phyloP scores from a whole-genome alignment of 2,329 filamentous ascomycete genomes.

The Diaporthe aspalathi region DNA sequence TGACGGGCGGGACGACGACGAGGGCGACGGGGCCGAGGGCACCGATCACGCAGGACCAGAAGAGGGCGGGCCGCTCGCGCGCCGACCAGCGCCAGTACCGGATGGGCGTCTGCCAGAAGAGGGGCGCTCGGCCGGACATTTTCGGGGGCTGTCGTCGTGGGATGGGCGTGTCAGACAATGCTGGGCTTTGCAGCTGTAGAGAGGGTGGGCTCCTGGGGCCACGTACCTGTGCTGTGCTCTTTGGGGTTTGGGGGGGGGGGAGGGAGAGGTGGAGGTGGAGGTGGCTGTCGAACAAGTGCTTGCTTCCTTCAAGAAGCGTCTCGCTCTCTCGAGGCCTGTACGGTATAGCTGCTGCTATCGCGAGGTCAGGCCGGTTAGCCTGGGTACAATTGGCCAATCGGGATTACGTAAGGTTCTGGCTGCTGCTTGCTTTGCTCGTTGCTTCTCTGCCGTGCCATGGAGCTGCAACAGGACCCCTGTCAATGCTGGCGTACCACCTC shows the following conservation, averaged over 20 bases:
- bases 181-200: neutral
- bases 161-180: neutral
- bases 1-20: constrained; percentile 78
- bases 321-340: neutral
- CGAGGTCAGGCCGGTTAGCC: constrained; percentile 33
- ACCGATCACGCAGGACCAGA: constrained; percentile 86
- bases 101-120: constrained; percentile 86
- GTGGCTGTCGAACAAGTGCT: neutral
- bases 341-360: neutral
- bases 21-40: constrained; percentile 77
- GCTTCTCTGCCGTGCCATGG: neutral
- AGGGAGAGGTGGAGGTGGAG: too few species aligned
- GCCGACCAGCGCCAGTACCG: constrained; percentile 90
- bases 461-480: constrained; percentile 16
- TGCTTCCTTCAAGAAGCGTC: neutral
- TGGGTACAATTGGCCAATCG: constrained; percentile 32
- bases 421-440: neutral
- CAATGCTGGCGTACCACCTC: neutral
- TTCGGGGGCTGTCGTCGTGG: constrained; percentile 43
- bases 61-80: constrained; percentile 89
- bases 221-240: neutral
- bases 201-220: too few species aligned
- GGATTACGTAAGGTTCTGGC: constrained; percentile 30
- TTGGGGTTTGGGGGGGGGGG: neutral
- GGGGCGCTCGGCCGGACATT: constrained; percentile 74